A percentile compares a stretch with the other conserved stretches of the same genome.
phyloP scores from a whole-genome alignment of 1,284 basidiomycete genomes.

The Mycena sp. region DNA sequence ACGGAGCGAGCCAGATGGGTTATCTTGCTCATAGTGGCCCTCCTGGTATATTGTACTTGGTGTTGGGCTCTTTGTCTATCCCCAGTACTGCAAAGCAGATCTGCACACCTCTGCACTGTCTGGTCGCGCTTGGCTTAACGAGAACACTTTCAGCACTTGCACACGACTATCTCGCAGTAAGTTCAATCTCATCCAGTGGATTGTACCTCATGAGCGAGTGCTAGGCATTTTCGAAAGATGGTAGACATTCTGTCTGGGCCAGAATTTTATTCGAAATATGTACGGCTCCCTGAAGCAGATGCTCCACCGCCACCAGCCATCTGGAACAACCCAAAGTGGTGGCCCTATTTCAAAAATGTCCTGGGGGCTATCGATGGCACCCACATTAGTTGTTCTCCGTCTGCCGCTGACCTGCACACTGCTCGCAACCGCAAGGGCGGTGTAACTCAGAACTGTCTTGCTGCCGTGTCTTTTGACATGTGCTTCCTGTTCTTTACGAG shows the following conservation, averaged over 20 bases:
- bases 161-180: conserved; percentile 35
- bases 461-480: neutral
- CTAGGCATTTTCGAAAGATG: conserved; percentile 38
- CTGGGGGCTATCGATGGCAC: too few relatives aligned
- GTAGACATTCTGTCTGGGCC: conserved; percentile 33
- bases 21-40: too few relatives aligned
- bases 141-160: conserved; percentile 40
- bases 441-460: neutral
- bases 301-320: too few relatives aligned
- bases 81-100: too few relatives aligned
- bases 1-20: too few relatives aligned
- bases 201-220: neutral
- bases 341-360: neutral
- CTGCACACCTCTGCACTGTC: too few relatives aligned
- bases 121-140: too few relatives aligned
- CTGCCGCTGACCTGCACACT: too few relatives aligned
- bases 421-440: neutral
- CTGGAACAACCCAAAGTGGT: neutral
- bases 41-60: too few relatives aligned
- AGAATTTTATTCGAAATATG: conserved; percentile 40
- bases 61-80: too few relatives aligned
- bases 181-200: neutral
- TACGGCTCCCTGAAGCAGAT: too few relatives aligned
- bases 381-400: too few relatives aligned
- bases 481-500: neutral